A percentile compares a stretch with the other conserved stretches of the same genome.
phyloP scores from a whole-genome alignment of 139 green algal species.

The Asterochloris sp. region DNA sequence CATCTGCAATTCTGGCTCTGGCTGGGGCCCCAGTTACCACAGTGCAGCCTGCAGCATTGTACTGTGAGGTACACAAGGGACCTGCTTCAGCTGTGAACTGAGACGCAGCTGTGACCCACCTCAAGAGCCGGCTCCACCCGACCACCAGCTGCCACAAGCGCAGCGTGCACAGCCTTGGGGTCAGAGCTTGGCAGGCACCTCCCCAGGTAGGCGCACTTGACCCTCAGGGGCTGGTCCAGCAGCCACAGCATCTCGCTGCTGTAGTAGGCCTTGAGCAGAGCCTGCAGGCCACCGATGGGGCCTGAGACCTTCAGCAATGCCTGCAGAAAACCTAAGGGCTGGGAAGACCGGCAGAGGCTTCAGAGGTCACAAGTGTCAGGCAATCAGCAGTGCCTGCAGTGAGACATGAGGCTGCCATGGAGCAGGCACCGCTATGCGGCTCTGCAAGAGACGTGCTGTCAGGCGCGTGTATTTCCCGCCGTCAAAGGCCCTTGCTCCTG shows the following conservation, averaged over 20 bases:
- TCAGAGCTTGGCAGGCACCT: constrained; percentile 8
- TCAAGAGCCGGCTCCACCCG: not conserved
- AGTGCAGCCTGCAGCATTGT: not conserved
- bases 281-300: not conserved
- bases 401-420: too few species aligned
- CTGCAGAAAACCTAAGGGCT: too few species aligned
- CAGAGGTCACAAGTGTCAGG: too few species aligned
- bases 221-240: not conserved
- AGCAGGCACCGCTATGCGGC: too few species aligned
- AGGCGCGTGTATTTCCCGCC: too few species aligned
- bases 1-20: too few species aligned
- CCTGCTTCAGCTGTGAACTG: not conserved
- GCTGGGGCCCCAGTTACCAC: too few species aligned
- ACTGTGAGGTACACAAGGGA: not conserved
- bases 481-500: too few species aligned
- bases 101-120: not conserved
- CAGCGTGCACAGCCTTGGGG: constrained; percentile 9
- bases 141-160: not conserved
- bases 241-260: constrained; percentile 2
- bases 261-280: not conserved
- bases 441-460: too few species aligned
- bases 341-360: too few species aligned
- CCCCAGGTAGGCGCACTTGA: constrained; percentile 6
- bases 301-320: too few species aligned
- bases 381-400: too few species aligned